A percentile compares a stretch with the other conserved stretches of the same genome.
phyloP scores from a whole-genome alignment of 495 filamentous ascomycete genomes.

The Penicillium ucsense region DNA sequence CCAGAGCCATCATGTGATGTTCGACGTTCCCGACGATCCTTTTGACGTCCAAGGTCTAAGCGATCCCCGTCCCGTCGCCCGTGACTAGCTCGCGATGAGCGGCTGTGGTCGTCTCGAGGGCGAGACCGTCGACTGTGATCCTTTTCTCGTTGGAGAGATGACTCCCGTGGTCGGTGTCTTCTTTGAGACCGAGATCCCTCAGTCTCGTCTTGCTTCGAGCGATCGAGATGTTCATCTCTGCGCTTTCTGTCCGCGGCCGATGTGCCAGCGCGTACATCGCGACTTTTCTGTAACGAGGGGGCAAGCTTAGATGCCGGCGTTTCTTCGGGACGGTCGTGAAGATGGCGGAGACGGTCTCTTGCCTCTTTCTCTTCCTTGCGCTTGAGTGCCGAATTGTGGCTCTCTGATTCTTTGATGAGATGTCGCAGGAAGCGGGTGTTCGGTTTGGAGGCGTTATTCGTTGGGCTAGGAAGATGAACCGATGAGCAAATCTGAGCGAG shows the following conservation, averaged over 20 bases:
- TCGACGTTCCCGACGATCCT: background rate
- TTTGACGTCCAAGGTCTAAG: slow-evolving; percentile 2
- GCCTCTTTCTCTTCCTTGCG: slow-evolving; percentile 68
- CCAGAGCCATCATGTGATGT: background rate
- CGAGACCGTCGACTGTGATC: slow-evolving; percentile 17
- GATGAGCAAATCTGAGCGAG: background rate
- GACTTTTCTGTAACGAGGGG: slow-evolving; percentile 12
- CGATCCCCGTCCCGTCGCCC: slow-evolving; percentile 7
- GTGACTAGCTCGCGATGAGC: slow-evolving; percentile 11
- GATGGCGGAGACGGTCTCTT: slow-evolving; percentile 45
- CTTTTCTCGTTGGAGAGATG: slow-evolving; percentile 19
- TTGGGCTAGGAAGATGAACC: slow-evolving; percentile 26
- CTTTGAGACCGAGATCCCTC: slow-evolving; percentile 12
- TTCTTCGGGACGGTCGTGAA: slow-evolving; percentile 24
- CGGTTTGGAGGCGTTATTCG: slow-evolving; percentile 67
- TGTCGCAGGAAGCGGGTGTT: slow-evolving; percentile 85
- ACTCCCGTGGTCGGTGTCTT: slow-evolving; percentile 21
- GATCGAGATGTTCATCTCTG: slow-evolving; percentile 7
- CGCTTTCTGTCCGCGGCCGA: slow-evolving; percentile 9
- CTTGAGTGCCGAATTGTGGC: slow-evolving; percentile 77
- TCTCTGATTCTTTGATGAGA: slow-evolving; percentile 80
- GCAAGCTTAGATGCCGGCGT: slow-evolving; percentile 16
- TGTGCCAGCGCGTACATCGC: slow-evolving; percentile 7
- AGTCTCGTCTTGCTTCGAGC: slow-evolving; percentile 1
- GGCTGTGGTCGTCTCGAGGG: slow-evolving; percentile 14